Conservation (phyloP, 768 basidiomycete genomes). For the Ephemerocybe angulata region DNA sequence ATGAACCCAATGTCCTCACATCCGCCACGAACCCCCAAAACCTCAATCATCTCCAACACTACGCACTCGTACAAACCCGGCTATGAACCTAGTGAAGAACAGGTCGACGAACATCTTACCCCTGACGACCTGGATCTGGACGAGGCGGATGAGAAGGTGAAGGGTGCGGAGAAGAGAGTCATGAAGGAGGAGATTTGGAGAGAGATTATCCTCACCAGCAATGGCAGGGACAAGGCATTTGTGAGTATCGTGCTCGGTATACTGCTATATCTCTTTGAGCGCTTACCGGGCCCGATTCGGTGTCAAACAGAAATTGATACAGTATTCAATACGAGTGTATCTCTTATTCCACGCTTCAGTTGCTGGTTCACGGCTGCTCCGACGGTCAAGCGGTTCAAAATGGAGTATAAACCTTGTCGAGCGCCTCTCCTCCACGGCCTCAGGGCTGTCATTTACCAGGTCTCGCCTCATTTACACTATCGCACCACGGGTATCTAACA, state of each 20-base stretch:
- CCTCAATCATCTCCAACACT: slow-evolving; percentile 41
- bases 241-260: slow-evolving; percentile 20
- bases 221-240: slow-evolving; percentile 82
- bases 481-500: slow-evolving; percentile 3
- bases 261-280: background rate
- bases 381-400: slow-evolving; percentile 39
- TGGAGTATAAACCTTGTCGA: slow-evolving; percentile 58
- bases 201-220: slow-evolving; percentile 73
- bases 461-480: slow-evolving; percentile 21
- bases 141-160: slow-evolving; percentile 44
- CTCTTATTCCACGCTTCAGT: slow-evolving; percentile 64
- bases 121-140: slow-evolving; percentile 40
- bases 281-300: background rate
- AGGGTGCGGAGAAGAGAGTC: slow-evolving; percentile 45
- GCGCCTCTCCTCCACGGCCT: slow-evolving; percentile 58
- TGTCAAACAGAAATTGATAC: slow-evolving; percentile 70
- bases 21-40: slow-evolving; percentile 72
- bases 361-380: slow-evolving; percentile 43
- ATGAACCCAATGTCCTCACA: slow-evolving; percentile 80
- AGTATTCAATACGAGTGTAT: slow-evolving; percentile 76
- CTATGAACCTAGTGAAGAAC: slow-evolving; percentile 43
- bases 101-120: slow-evolving; percentile 17
- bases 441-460: slow-evolving; percentile 76
- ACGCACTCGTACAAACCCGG: slow-evolving; percentile 38
- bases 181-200: slow-evolving; percentile 70